Conservation (phyloP, 2,329 filamentous ascomycete genomes). For the Diaporthe ilicicola region DNA sequence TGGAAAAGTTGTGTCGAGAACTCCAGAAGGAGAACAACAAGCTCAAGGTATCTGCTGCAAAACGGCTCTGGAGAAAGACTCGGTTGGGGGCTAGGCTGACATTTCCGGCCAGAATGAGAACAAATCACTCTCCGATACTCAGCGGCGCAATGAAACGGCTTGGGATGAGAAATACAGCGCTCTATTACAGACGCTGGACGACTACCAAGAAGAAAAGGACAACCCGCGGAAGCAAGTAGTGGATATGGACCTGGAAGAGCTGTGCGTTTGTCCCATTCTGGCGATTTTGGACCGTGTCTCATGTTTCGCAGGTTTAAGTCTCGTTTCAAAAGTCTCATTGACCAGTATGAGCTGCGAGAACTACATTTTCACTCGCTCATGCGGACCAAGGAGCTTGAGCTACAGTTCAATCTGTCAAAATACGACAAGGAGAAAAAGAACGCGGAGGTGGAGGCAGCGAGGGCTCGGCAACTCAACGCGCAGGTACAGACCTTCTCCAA, state of each 20-base stretch:
- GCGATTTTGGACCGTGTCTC: conserved; percentile 6
- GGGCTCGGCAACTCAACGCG: conserved; percentile 84
- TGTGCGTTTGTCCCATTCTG: conserved; percentile 64
- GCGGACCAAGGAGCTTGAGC: conserved; percentile 93
- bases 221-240: conserved; percentile 81
- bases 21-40: conserved; percentile 98
- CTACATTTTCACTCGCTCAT: conserved; percentile 92
- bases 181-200: conserved; percentile 84
- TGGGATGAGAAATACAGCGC: conserved; percentile 87
- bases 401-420: conserved; percentile 88
- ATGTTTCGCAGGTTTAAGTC: conserved; percentile 74
- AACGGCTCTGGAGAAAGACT: neutral
- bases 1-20: conserved; percentile 95
- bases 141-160: conserved; percentile 82
- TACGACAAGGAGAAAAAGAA: conserved; percentile 90
- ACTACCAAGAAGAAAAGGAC: conserved; percentile 87
- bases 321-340: conserved; percentile 92
- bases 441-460: conserved; percentile 81
- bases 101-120: conserved; percentile 76
- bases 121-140: conserved; percentile 86
- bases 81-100: neutral
- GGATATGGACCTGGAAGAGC: conserved; percentile 87
- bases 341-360: conserved; percentile 96
- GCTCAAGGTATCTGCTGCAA: conserved; percentile 75
- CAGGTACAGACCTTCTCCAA: conserved; percentile 97